Base-by-base conservation (phyloP, 371 early-diverging fungal genomes). In the Zychaea mexicana region DNA sequence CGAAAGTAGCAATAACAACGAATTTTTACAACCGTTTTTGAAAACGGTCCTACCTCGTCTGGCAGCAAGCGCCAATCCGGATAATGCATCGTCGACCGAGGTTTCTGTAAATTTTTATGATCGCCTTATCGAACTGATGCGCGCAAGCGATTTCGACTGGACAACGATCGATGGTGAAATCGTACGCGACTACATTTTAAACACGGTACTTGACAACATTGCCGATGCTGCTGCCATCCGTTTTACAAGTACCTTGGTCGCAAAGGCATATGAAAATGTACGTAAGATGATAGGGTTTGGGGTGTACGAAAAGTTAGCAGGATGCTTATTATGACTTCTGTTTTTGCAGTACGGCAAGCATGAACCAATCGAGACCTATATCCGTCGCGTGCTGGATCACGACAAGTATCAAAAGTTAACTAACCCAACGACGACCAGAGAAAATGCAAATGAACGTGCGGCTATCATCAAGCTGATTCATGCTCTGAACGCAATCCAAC, bases 391-490 rank as follows among this genome's bases (percentile, higher is more conserved):
- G 2, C 39, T 82, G 3, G 78, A 79, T 26, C 79, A 79, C 64
- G 57, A 56, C 0, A 57, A 76, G 12, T 82, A 74, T 49, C 65
- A 71, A 54, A 27, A 12, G 2, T 58, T 79, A 42, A 79, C 80
- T 5, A 45, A 57, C 5, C 74, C 75, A n/a, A 63, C 60, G 2
- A 31, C 67, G 2, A 31, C 67, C 1, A 64, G 66, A 10, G 66
- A 68, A 26, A 32, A 61, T 4, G 24, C 62, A 0, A 45, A 61
- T 4, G 65, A 32, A 33, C 83, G 86, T 9, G 52, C 65, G 26
- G 82, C 83, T 12, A 79, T 88, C 52, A 65, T 81, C 52, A 57
- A 73, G 32, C 55, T 88, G 42, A 57, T 88, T 6, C 66, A 81
- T 60, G 68, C 70, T 32, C 65, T 88, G n/a, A 76, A 81, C 30